Base-by-base conservation (phyloP, 768 basidiomycete genomes). In the Lactarius sp. region DNA sequence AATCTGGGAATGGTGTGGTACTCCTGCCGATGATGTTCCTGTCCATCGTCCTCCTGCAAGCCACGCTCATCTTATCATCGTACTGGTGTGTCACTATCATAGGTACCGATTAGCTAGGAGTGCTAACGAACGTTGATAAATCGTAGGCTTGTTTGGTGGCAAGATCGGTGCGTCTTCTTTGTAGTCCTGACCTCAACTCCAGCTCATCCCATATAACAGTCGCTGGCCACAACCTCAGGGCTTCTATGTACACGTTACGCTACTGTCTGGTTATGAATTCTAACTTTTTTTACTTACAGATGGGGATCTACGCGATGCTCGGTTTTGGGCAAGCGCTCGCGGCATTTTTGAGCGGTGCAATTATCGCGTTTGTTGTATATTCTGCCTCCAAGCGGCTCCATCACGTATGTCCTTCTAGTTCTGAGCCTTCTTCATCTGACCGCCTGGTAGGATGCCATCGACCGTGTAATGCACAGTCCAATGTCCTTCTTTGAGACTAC, bases 401-500 rank as follows among this genome's bases (percentile, higher is more conserved):
- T 70, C 78, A 75, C 63, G 85, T 83, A 50, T 37, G 80, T 68
- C 34, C 22, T 59, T 18, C 14, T 13, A 7, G 46, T 18, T 27
- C 46, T 8, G 0, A 12, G 6, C 0, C 13, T 42, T 7, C 13
- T 18, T 2, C 46, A 20, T 52, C 33, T 22, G 50, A 42, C 52
- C 7, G 22, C 12, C 16, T 9, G 34, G 60, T 67, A 87, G 85
- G 75, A 74, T 64, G 85, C 90, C 6, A 82, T 90, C 59, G 74
- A 77, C 8, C 83, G 86, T 22, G 82, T 94, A 53, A 83, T 95
- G 81, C 83, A 86, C 71, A 90, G 92, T 0, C 92, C 92, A 0
- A 93, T 92, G 87, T 85, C 84, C 7, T 94, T 93, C 77, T 95
- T 93, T 71, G 94, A 95, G 71, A 93, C 87, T 1, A 91, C 89